Evolutionary conservation across 2,329 filamentous ascomycete genomes (phyloP).

Genomic region (Calonectria leucothoes): DNA sequence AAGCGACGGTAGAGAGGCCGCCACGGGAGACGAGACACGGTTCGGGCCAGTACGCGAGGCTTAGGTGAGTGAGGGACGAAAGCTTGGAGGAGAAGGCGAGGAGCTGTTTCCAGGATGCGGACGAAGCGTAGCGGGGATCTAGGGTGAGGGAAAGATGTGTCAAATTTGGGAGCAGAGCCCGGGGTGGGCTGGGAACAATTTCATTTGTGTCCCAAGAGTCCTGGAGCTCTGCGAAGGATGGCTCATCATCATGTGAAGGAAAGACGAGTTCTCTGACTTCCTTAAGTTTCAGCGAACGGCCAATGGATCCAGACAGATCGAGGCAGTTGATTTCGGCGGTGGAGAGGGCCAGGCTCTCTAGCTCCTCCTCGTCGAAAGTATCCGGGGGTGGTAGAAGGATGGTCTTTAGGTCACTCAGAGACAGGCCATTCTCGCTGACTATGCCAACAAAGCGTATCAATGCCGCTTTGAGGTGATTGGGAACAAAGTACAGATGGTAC

Average conservation of each 20-base stretch:
- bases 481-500: conserved; percentile 67
- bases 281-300: conserved; percentile 62
- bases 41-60: conserved; percentile 71
- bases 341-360: conserved; percentile 36
- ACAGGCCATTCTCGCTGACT: conserved; percentile 58
- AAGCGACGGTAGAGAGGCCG: conserved; percentile 58
- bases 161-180: conserved; percentile 64
- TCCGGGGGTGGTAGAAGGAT: conserved; percentile 54
- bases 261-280: conserved; percentile 65
- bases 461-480: conserved; percentile 62
- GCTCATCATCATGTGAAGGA: conserved; percentile 43
- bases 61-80: conserved; percentile 68
- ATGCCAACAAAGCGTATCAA: conserved; percentile 64
- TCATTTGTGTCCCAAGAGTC: conserved; percentile 67
- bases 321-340: conserved; percentile 59
- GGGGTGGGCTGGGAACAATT: conserved; percentile 45
- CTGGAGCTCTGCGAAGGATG: conserved; percentile 45
- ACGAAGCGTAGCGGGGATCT: conserved; percentile 45
- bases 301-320: conserved; percentile 65
- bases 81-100: conserved; percentile 65
- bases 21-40: conserved; percentile 69
- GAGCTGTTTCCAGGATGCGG: conserved; percentile 69
- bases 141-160: conserved; percentile 71
- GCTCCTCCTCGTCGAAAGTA: conserved; percentile 37
- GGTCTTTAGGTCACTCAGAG: conserved; percentile 60